A percentile compares a stretch with the other conserved stretches of the same genome.
phyloP scores from a whole-genome alignment of 352 stramenopile species.

The Phytopythium sindhum region DNA sequence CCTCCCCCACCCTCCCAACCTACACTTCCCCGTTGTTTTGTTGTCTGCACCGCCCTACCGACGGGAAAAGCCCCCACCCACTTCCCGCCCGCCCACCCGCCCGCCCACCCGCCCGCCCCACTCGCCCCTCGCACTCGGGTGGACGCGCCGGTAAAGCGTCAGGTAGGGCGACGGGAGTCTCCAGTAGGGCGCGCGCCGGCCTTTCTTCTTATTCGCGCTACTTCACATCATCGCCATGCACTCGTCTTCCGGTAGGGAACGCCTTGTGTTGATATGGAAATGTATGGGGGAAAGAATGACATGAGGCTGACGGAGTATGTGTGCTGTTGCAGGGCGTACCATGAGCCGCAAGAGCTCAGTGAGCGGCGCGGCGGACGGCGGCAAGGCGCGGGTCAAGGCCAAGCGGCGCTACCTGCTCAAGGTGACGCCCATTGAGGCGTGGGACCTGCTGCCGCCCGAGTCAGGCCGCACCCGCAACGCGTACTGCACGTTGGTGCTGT shows the following conservation, averaged over 20 bases:
- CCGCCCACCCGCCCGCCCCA: no score
- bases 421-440: constrained; percentile 81
- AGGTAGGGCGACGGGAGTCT: neutral
- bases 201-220: neutral
- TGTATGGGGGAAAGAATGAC: neutral
- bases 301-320: no score
- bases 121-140: neutral
- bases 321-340: neutral
- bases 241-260: neutral
- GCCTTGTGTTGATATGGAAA: neutral
- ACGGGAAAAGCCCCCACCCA: no score
- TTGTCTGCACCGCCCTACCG: no score
- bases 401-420: constrained; percentile 82
- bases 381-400: constrained; percentile 52
- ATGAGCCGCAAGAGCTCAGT: constrained; percentile 4
- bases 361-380: constrained; percentile 3
- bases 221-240: neutral
- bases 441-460: constrained; percentile 62
- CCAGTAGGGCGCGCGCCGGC: neutral
- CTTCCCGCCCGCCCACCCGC: no score
- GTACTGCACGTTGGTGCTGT: constrained; percentile 80
- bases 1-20: neutral
- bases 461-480: constrained; percentile 58
- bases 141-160: neutral
- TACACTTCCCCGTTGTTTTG: neutral